Conservation (phyloP, 2,329 filamentous ascomycete genomes). For the Neofusicoccum cordaticola region DNA sequence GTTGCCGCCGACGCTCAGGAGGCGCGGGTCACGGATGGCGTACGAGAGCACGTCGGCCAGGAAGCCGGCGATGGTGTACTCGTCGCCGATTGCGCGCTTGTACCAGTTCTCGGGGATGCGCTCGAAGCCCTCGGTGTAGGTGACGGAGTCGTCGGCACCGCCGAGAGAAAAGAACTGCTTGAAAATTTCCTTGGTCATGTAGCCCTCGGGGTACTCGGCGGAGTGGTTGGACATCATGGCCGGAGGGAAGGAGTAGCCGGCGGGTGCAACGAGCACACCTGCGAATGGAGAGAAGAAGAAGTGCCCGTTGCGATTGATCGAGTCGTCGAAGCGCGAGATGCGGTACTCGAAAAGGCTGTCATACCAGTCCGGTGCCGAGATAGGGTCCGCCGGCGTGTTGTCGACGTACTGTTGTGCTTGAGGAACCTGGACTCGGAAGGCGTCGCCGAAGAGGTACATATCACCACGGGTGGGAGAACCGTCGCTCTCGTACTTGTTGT, state of each 20-base stretch:
- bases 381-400: background rate
- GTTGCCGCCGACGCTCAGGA: conserved; percentile 49
- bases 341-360: conserved; percentile 44
- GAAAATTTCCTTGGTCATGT: conserved; percentile 35
- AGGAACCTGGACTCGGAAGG: conserved; percentile 23
- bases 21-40: conserved; percentile 7
- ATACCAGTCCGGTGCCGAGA: background rate
- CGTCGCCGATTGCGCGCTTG: conserved; percentile 40
- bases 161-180: conserved; percentile 42
- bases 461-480: conserved; percentile 53
- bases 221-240: conserved; percentile 34
- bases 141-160: too few species aligned
- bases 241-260: conserved; percentile 34
- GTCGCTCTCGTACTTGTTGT: conserved; percentile 57
- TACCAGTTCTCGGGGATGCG: too few species aligned
- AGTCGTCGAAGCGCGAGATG: conserved; percentile 46
- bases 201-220: conserved; percentile 32
- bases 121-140: too few species aligned
- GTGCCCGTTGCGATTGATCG: conserved; percentile 48
- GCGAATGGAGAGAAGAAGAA: conserved; percentile 54
- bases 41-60: conserved; percentile 19
- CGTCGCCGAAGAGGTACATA: conserved; percentile 51
- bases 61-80: conserved; percentile 22
- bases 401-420: background rate
- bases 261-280: conserved; percentile 39